Evolutionary conservation across 257 asterid species (phyloP).

Genomic region (Nicotiana undulata): DNA sequence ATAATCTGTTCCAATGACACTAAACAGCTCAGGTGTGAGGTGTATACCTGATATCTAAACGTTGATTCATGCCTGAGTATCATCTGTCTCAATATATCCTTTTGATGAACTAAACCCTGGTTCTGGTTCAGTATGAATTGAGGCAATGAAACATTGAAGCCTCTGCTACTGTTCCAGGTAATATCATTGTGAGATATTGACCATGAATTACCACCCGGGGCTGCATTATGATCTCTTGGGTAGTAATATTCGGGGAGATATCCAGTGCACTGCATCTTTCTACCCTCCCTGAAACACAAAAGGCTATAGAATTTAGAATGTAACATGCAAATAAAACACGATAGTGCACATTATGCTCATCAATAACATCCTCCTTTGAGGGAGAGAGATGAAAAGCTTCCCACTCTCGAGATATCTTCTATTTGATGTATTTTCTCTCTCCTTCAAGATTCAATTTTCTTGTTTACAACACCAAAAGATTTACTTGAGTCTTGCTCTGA

Average conservation of each 20-base stretch:
- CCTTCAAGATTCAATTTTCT: no score
- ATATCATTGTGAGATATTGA: slow-evolving; percentile 22
- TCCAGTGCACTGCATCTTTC: slow-evolving; percentile 49
- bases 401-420: no score
- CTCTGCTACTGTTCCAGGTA: slow-evolving; percentile 27
- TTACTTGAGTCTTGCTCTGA: no score
- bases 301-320: neutral
- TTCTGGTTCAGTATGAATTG: slow-evolving; percentile 16
- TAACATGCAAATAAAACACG: neutral
- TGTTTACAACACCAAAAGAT: no score
- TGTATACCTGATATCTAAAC: slow-evolving; percentile 64
- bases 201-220: slow-evolving; percentile 34
- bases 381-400: no score
- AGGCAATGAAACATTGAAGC: slow-evolving; percentile 21
- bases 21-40: neutral
- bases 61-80: slow-evolving; percentile 66
- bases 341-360: neutral
- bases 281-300: slow-evolving; percentile 19
- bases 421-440: no score
- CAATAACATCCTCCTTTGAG: no score
- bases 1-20: neutral
- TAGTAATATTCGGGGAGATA: slow-evolving; percentile 29
- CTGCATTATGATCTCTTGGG: slow-evolving; percentile 27
- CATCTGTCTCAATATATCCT: slow-evolving; percentile 40
- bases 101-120: slow-evolving; percentile 26